Evolutionary conservation across 176 grass and related monocot species (phyloP).

Genomic region (Avena insularis): DNA sequence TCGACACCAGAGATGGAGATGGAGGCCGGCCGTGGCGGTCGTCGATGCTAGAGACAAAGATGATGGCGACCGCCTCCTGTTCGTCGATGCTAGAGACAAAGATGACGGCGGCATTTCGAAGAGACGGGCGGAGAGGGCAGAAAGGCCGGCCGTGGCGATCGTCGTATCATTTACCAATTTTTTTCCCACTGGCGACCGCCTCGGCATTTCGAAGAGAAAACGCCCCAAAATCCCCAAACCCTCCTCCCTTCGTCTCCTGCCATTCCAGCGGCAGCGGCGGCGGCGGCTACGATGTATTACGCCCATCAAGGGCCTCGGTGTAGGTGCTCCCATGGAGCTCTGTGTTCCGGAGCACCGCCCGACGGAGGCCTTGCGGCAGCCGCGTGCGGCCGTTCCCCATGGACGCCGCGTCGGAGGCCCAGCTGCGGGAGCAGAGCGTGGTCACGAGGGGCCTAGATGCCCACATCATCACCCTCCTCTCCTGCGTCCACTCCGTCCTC

Average conservation of each 20-base stretch:
- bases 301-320: background rate
- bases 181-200: background rate
- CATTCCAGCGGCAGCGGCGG: background rate
- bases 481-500: background rate
- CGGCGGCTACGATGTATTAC: background rate
- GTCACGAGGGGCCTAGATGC: background rate
- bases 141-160: no score
- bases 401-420: background rate
- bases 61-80: no score
- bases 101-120: no score
- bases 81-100: no score
- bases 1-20: no score
- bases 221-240: background rate
- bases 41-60: no score
- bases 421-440: background rate
- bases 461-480: background rate
- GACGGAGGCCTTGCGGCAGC: background rate
- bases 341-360: background rate
- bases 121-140: no score
- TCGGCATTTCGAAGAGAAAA: background rate
- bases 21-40: no score
- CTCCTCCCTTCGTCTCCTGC: background rate
- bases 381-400: background rate
- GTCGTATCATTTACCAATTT: no score
- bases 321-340: background rate